Conservation (phyloP, 208 protist genomes). For the Borovskyia barvae region DNA sequence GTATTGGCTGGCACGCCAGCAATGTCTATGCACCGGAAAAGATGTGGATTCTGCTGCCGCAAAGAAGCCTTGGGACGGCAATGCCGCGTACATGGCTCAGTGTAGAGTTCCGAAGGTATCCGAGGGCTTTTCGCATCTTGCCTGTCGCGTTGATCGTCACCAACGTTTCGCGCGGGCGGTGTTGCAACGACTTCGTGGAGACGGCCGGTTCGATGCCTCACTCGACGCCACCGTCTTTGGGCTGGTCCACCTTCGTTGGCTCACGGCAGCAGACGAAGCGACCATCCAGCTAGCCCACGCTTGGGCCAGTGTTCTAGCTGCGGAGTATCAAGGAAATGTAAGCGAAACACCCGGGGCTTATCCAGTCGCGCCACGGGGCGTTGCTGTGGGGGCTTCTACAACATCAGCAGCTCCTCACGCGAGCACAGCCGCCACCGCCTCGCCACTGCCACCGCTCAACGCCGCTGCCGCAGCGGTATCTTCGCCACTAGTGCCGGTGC, state of each 20-base stretch:
- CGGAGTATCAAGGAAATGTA: neutral
- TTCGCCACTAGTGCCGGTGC: constrained; percentile 13
- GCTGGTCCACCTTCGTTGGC: constrained; percentile 55
- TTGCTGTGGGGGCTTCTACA: too few relatives aligned
- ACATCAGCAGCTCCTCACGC: too few relatives aligned
- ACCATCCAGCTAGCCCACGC: constrained; percentile 28
- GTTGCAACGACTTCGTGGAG: constrained; percentile 36
- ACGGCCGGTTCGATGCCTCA: constrained; percentile 70
- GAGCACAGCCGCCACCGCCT: too few relatives aligned
- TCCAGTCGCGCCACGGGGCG: too few relatives aligned
- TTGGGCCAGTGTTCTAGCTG: neutral
- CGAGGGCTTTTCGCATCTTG: neutral
- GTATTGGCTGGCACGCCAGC: constrained; percentile 2
- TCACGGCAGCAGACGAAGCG: constrained; percentile 60
- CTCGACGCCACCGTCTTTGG: constrained; percentile 49
- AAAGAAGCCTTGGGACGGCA: too few relatives aligned
- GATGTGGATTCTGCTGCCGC: too few relatives aligned
- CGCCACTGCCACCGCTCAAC: too few relatives aligned
- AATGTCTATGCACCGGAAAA: too few relatives aligned
- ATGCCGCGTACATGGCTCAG: too few relatives aligned
- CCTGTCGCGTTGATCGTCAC: constrained; percentile 6
- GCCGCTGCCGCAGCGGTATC: neutral
- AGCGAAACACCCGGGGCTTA: too few relatives aligned
- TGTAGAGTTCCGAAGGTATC: neutral
- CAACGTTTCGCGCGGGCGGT: constrained; percentile 17